Percentiles rank a stretch among this genome's conserved stretches.
Conservation (phyloP, 2,329 filamentous ascomycete species). For the Truncatella angustata region DNA sequence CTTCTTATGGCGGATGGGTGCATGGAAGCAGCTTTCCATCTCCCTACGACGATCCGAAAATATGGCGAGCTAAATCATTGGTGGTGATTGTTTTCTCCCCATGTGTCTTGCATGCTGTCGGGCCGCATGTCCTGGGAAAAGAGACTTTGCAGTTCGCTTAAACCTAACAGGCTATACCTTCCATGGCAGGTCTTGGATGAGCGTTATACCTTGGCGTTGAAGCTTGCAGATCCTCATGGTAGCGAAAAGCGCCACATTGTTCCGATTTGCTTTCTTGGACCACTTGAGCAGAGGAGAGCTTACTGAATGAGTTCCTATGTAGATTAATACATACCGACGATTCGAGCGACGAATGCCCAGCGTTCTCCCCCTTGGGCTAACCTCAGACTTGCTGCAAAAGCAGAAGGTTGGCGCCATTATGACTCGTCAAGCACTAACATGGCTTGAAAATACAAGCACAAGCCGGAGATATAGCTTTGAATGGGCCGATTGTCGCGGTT, state of each 20-base stretch:
- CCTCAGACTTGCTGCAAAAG: neutral
- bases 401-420: conserved; percentile 2
- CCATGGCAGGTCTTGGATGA: conserved; percentile 6
- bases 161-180: conserved; percentile 1
- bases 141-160: neutral
- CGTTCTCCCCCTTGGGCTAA: no score
- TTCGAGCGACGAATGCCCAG: no score
- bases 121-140: neutral
- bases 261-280: no score
- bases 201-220: neutral
- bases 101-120: neutral
- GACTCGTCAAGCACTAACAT: no score
- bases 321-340: no score
- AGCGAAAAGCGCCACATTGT: no score
- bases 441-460: neutral
- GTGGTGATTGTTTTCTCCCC: conserved; percentile 5
- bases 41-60: neutral
- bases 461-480: neutral
- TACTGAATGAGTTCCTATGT: no score
- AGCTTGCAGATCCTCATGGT: conserved; percentile 12
- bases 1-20: no score
- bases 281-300: no score
- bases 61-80: neutral
- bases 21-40: neutral
- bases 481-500: no score